These are phyloP conservation scores for Cryptosporidium felis DNA, from an alignment of 169 alveolate species.

Conservation along the genomic window DNA sequence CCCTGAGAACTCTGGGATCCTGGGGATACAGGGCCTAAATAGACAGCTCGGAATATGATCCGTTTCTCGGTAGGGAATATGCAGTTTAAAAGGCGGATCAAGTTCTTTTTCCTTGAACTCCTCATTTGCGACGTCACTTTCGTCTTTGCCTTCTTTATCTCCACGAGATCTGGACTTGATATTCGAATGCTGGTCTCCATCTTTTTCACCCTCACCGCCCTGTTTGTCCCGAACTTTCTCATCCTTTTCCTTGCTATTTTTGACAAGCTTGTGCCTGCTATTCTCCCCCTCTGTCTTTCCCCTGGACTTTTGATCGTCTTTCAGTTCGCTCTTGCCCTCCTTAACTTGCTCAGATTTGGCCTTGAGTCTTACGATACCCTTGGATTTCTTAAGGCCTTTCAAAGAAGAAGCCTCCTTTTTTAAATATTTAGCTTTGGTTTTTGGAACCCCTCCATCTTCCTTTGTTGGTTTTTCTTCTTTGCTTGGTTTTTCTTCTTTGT, in stretches of 20 bases:
- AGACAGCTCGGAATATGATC: conserved; percentile 34
- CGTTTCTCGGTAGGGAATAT: conserved; percentile 43
- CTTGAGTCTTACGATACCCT: no score
- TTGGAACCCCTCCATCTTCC: no score
- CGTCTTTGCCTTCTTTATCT: background rate
- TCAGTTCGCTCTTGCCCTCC: background rate
- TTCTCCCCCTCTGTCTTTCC: background rate
- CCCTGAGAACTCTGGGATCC: background rate
- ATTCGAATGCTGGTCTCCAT: background rate
- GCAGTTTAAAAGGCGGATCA: background rate
- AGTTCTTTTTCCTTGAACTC: no score
- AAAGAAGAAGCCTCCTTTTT: no score
- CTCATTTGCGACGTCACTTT: background rate
- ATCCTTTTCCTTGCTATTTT: background rate
- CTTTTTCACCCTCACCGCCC: background rate
- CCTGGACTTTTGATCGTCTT: no score
- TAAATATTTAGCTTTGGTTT: no score
- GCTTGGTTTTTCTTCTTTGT: background rate
- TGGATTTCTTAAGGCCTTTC: no score
- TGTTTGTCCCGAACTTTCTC: background rate
- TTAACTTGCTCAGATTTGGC: background rate
- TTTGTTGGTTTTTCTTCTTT: background rate
- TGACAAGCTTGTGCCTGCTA: background rate
- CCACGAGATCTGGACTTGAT: background rate
- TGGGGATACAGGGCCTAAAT: background rate